phyloP scores from a whole-genome alignment of 2,329 filamentous ascomycete genomes.

The Penicillium sp. region DNA sequence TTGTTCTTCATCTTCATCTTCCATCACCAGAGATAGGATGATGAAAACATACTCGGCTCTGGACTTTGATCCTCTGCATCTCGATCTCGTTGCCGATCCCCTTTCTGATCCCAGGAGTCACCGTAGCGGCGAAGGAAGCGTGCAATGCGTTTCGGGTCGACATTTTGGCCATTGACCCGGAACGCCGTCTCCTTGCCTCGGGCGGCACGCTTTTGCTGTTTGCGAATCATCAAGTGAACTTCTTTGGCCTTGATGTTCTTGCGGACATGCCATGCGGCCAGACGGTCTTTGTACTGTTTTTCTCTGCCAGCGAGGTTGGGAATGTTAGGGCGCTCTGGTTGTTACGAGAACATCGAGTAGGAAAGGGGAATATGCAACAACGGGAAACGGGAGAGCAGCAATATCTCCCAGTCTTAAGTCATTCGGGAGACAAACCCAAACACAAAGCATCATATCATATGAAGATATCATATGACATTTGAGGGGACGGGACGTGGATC shows the following conservation, averaged over 20 bases:
- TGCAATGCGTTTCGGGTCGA: conserved; percentile 41
- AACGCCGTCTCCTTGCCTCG: conserved; percentile 44
- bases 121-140: conserved; percentile 41
- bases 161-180: conserved; percentile 39
- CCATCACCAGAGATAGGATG: too few species aligned
- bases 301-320: conserved; percentile 31
- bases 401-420: too few species aligned
- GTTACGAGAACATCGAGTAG: not conserved
- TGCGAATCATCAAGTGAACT: conserved; percentile 43
- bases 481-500: conserved; percentile 9
- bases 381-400: conserved; percentile 8
- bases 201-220: conserved; percentile 43
- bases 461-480: conserved; percentile 1
- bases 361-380: not conserved
- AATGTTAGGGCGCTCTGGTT: conserved; percentile 21
- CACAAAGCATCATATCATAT: not conserved
- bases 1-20: too few species aligned
- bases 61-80: conserved; percentile 33
- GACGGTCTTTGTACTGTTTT: conserved; percentile 46
- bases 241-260: conserved; percentile 46
- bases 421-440: not conserved
- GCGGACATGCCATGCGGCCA: conserved; percentile 42
- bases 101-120: conserved; percentile 33
- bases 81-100: conserved; percentile 30
- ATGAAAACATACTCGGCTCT: conserved; percentile 36